Evolutionary conservation across 2,329 filamentous ascomycete species (phyloP).

Genomic region (Tolypocladium ovalisporum): DNA sequence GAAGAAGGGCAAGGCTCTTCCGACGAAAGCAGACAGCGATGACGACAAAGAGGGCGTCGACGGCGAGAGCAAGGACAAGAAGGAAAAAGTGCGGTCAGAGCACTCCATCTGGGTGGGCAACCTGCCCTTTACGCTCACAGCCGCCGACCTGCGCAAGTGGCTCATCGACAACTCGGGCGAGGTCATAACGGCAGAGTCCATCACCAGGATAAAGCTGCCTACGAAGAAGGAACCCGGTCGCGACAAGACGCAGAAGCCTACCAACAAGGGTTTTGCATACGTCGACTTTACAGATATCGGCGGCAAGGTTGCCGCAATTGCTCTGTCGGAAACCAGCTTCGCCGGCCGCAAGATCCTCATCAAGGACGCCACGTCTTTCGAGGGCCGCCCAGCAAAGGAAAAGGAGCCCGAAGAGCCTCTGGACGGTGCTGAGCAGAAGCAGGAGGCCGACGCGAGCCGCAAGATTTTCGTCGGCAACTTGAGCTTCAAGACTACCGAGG

Average conservation of each 20-base stretch:
- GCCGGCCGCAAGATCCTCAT: slow-evolving; percentile 74
- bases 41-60: slow-evolving; percentile 22
- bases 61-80: slow-evolving; percentile 26
- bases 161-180: slow-evolving; percentile 62
- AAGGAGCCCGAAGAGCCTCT: slow-evolving; percentile 21
- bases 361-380: slow-evolving; percentile 83
- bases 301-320: slow-evolving; percentile 68
- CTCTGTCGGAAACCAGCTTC: slow-evolving; percentile 74
- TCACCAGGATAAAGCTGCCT: slow-evolving; percentile 79
- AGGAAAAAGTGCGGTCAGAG: slow-evolving; percentile 54
- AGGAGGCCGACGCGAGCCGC: slow-evolving; percentile 51
- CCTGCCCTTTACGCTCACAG: slow-evolving; percentile 71
- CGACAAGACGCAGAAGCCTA: slow-evolving; percentile 19
- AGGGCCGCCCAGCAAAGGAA: slow-evolving; percentile 71
- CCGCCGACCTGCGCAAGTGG: slow-evolving; percentile 66
- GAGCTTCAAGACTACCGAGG: slow-evolving; percentile 69
- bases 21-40: slow-evolving; percentile 27
- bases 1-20: slow-evolving; percentile 66
- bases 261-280: slow-evolving; percentile 94
- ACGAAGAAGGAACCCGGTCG: slow-evolving; percentile 38
- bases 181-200: slow-evolving; percentile 53
- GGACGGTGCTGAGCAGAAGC: slow-evolving; percentile 21
- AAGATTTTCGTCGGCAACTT: slow-evolving; percentile 91
- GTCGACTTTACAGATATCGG: slow-evolving; percentile 71
- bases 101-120: slow-evolving; percentile 96